phyloP scores from a whole-genome alignment of 208 protist genomes.

The Crithidia thermophila region DNA sequence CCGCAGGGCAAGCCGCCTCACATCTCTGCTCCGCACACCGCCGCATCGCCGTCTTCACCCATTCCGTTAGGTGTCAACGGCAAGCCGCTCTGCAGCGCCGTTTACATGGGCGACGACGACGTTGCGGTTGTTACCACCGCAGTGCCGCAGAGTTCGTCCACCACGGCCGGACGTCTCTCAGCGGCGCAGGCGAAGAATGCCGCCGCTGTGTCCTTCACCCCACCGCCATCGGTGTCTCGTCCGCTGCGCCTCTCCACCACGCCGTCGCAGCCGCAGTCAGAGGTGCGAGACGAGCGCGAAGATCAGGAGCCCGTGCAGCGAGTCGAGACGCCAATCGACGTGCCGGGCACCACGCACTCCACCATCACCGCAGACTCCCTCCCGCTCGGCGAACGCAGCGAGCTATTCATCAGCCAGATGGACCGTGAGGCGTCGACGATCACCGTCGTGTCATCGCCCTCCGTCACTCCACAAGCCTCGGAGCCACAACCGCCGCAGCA shows the following conservation, averaged over 20 bases:
- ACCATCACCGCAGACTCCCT: conserved; percentile 7
- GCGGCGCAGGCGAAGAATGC: background rate
- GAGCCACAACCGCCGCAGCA: background rate
- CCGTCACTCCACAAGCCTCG: conserved; percentile 10
- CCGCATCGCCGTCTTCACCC: background rate
- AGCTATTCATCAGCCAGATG: background rate
- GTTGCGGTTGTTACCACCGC: background rate
- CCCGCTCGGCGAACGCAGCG: background rate
- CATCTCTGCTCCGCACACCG: too few species aligned
- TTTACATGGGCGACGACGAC: conserved; percentile 8
- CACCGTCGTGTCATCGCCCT: conserved; percentile 21
- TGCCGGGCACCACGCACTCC: background rate
- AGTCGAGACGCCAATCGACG: conserved; percentile 1
- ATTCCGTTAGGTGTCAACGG: background rate
- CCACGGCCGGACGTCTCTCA: background rate
- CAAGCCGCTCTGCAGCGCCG: conserved; percentile 5
- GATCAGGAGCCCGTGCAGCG: background rate
- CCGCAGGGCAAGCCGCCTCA: too few species aligned
- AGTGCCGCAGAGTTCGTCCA: conserved; percentile 2
- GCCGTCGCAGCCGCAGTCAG: conserved; percentile 26
- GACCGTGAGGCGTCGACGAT: conserved; percentile 5
- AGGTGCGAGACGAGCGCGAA: conserved; percentile 4
- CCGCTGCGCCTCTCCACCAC: conserved; percentile 43
- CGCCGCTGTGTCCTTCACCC: conserved; percentile 9
- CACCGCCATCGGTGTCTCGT: conserved; percentile 35